Percentiles rank a stretch among this genome's conserved stretches.
These are phyloP conservation scores for Climacium dendroides DNA, from an alignment of 225 moss, liverwort and hornwort genomes.

Conservation along the genomic window DNA sequence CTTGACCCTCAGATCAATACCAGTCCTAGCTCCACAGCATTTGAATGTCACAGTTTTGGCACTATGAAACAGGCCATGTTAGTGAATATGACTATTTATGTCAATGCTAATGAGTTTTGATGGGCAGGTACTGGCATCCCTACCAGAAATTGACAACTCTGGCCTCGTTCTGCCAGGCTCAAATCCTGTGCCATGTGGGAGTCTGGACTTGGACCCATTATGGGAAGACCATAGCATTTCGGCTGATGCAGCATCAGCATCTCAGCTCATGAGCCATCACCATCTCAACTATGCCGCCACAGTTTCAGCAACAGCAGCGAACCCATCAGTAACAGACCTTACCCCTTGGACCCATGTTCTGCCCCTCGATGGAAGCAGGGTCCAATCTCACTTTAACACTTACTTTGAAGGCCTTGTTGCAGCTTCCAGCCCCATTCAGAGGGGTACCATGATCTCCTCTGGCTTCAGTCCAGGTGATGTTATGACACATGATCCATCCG, in stretches of 20 bases:
- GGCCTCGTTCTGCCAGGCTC: conserved; percentile 43
- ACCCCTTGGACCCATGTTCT: background rate
- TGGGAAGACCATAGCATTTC: conserved; percentile 4
- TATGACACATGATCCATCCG: background rate
- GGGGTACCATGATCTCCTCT: background rate
- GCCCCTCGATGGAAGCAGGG: background rate
- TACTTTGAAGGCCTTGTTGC: background rate
- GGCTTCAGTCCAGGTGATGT: background rate
- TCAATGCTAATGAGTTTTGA: background rate
- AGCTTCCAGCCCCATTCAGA: background rate
- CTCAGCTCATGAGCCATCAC: background rate
- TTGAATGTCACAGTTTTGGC: background rate
- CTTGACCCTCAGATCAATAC: background rate
- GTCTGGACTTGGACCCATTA: background rate
- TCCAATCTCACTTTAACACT: background rate
- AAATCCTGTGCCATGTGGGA: conserved; percentile 17
- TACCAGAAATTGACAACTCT: conserved; percentile 66
- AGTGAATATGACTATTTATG: background rate
- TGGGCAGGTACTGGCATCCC: conserved; percentile 54
- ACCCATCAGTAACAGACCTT: background rate
- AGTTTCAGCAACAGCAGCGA: background rate
- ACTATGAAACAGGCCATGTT: background rate
- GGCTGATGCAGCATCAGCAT: background rate
- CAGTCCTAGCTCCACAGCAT: background rate
- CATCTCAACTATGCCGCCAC: background rate